Base-by-base conservation (phyloP, 805 yeast genomes). In the Maudiozyma bulderi region DNA sequence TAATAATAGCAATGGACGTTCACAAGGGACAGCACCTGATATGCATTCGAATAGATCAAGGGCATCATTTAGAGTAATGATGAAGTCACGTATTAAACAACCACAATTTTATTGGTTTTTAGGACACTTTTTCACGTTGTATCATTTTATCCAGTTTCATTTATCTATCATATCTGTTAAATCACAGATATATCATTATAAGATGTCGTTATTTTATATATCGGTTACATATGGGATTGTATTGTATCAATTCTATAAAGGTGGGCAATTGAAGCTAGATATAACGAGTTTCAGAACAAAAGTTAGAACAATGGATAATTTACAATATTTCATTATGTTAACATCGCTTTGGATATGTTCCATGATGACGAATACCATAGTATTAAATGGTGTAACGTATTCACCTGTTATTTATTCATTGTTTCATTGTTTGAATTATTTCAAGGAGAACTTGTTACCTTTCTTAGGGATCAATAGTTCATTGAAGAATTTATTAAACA, bases 51-150 rank as follows among this genome's bases (percentile, higher is more conserved):
- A 31, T 40, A 44, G 34, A 39, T 39, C 50, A 11, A n/a, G 15
- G 13, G 50, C 51, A 9, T 60, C 62, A 2, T 54, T 61, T 43
- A 45, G 47, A 40, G 54, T 55, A 13, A 49, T 61, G 13, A 39
- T 61, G 14, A 52, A 49, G 45, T 55, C 62, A 20, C 52, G 62
- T 39, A 50, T 61, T 29, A 59, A 66, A 54, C 75, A 81, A 9
- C 79, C 80, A 8, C 87, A 82, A 60, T 81, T 83, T 59, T 79
- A 79, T 56, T 83, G 90, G 90, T 83, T 76, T 54, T 47, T 80
- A 30, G 83, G 85, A 14, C 86, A 83, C 63, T 70, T 76, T 11
- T 59, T 72, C 33, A 76, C 81, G 2, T 2, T 54, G 63, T 47
- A 75, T 67, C 62, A 74, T 75, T 57, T 50, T 65, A 3, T 53